Percentiles rank a stretch among this genome's conserved stretches.
These are phyloP conservation scores for Clonostachys rhizophaga DNA, from an alignment of 2,329 filamentous ascomycete genomes.

Conservation along the genomic window DNA sequence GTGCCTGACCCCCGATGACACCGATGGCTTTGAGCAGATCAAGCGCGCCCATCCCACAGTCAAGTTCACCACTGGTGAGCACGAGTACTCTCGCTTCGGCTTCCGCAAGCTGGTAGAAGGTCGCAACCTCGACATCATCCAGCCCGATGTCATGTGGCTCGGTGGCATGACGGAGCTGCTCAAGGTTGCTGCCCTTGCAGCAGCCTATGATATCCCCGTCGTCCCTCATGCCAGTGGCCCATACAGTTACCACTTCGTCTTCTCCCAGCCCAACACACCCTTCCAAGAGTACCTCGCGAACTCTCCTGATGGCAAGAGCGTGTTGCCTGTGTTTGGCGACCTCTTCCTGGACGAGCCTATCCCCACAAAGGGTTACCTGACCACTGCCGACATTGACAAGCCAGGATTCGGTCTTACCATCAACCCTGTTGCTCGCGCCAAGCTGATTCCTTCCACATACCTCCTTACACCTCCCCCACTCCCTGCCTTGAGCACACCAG, in stretches of 20 bases:
- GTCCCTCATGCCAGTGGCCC: slow-evolving; percentile 92
- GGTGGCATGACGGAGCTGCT: slow-evolving; percentile 89
- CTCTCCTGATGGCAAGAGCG: slow-evolving; percentile 84
- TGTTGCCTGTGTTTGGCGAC: slow-evolving; percentile 87
- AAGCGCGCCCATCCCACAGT: slow-evolving; percentile 85
- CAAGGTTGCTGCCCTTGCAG: slow-evolving; percentile 82
- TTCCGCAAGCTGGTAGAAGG: slow-evolving; percentile 93
- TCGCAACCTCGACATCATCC: slow-evolving; percentile 88
- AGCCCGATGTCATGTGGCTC: slow-evolving; percentile 97
- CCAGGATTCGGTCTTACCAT: slow-evolving; percentile 87
- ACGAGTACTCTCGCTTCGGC: slow-evolving; percentile 90
- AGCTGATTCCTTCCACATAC: slow-evolving; percentile 70
- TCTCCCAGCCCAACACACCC: slow-evolving; percentile 86
- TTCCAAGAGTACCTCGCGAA: slow-evolving; percentile 97
- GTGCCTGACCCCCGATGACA: slow-evolving; percentile 86
- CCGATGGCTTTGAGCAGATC: slow-evolving; percentile 83
- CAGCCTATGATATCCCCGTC: slow-evolving; percentile 90
- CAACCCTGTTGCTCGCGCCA: slow-evolving; percentile 66
- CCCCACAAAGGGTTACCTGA: slow-evolving; percentile 75
- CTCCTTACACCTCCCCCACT: slow-evolving; percentile 65
- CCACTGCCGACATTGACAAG: slow-evolving; percentile 75
- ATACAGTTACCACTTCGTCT: slow-evolving; percentile 94
- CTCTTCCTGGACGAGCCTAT: slow-evolving; percentile 90
- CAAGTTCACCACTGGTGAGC: slow-evolving; percentile 94
- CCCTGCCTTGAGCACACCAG: slow-evolving; percentile 30